These are phyloP conservation scores for Chalaropsis ovoidea DNA, from an alignment of 2,329 filamentous ascomycete species.

Conservation along the genomic window DNA sequence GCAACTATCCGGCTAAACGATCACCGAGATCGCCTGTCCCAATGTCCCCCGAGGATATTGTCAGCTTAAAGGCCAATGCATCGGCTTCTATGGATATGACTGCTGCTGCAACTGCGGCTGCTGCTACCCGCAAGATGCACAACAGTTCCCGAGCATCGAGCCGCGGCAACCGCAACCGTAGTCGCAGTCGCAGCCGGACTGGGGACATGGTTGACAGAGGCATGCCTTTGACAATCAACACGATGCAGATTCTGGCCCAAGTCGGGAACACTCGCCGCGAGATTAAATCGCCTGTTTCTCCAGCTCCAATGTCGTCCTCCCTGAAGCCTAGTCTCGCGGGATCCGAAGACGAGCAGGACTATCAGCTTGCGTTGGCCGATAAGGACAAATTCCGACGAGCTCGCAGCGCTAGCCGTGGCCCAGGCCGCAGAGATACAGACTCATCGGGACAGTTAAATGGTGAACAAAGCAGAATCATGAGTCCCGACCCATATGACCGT, in stretches of 20 bases:
- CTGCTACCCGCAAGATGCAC: constrained; percentile 26
- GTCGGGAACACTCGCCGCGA: not conserved
- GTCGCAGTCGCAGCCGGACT: constrained; percentile 29
- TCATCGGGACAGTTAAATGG: constrained; percentile 27
- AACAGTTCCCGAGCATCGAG: constrained; percentile 38
- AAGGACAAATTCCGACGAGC: constrained; percentile 49
- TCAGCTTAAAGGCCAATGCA: constrained; percentile 40
- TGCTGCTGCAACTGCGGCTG: not conserved
- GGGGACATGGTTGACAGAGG: constrained; percentile 15
- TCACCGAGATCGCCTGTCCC: constrained; percentile 87
- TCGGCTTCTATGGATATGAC: constrained; percentile 25
- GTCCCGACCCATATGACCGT: constrained; percentile 1
- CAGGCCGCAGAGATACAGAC: constrained; percentile 29
- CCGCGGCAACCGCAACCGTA: constrained; percentile 32
- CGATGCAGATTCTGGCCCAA: constrained; percentile 31
- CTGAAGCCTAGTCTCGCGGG: constrained; percentile 40
- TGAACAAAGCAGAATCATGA: not conserved
- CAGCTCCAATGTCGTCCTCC: constrained; percentile 49
- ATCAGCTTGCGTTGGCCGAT: constrained; percentile 43
- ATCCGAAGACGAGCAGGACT: constrained; percentile 58
- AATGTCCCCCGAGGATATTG: constrained; percentile 83
- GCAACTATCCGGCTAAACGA: constrained; percentile 62
- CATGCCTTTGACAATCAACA: constrained; percentile 55
- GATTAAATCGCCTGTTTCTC: constrained; percentile 20
- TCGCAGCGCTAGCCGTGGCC: constrained; percentile 41